Evolutionary conservation across 352 stramenopile genomes (phyloP).

Genomic region (Phytophthora brassicae): DNA sequence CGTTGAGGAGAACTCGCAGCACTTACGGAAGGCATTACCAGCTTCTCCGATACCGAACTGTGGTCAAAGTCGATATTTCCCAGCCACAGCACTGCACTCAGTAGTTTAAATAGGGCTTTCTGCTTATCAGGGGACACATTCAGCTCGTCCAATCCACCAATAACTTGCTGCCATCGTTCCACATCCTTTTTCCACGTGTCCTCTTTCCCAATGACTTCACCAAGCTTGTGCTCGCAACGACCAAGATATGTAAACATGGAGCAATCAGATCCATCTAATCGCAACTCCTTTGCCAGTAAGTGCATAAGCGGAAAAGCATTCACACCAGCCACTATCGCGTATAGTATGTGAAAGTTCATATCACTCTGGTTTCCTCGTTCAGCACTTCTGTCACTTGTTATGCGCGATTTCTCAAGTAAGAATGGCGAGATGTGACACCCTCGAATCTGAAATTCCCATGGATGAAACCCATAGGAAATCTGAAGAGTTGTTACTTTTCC

Average conservation of each 20-base stretch:
- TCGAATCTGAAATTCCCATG: constrained; percentile 53
- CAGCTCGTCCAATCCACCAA: constrained; percentile 49
- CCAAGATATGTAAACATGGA: constrained; percentile 58
- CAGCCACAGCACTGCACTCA: constrained; percentile 74
- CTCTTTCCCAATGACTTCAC: constrained; percentile 27
- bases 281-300: constrained; percentile 40
- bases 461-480: constrained; percentile 47
- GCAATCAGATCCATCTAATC: constrained; percentile 37
- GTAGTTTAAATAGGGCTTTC: constrained; percentile 54
- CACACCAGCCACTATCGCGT: constrained; percentile 61
- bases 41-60: constrained; percentile 12
- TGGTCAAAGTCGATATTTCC: constrained; percentile 63
- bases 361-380: constrained; percentile 11
- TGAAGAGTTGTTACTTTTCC: constrained; percentile 61
- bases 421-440: constrained; percentile 63
- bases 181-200: constrained; percentile 60
- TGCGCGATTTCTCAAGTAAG: constrained; percentile 65
- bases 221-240: constrained; percentile 35
- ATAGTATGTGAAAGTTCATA: constrained; percentile 78
- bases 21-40: constrained; percentile 30
- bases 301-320: constrained; percentile 43
- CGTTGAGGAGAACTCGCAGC: constrained; percentile 16
- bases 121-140: constrained; percentile 41
- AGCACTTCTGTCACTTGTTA: constrained; percentile 36
- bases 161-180: constrained; percentile 65